A percentile compares a stretch with the other conserved stretches of the same genome.
Conservation (phyloP, 441 rosid genomes). For the Hura crepitans region DNA sequence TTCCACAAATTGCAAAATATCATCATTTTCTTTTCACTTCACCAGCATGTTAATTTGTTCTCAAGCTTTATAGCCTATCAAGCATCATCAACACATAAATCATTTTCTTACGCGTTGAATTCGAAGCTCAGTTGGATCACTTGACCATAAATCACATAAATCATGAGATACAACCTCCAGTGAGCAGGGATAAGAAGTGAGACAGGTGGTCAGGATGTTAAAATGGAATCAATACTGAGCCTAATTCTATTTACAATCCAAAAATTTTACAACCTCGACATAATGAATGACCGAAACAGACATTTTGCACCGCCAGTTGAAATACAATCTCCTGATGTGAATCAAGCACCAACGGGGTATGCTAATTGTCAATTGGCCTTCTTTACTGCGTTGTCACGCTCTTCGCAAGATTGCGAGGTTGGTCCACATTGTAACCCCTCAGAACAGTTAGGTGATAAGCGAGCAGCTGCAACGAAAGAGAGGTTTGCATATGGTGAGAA, state of each 20-base stretch:
- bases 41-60: background rate
- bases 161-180: background rate
- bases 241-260: constrained; percentile 20
- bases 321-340: no score
- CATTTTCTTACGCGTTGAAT: no score
- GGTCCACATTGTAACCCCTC: constrained; percentile 90
- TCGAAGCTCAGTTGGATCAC: no score
- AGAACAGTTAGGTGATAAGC: constrained; percentile 95
- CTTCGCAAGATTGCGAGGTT: constrained; percentile 94
- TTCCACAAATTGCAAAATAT: no score
- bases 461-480: constrained; percentile 51
- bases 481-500: background rate
- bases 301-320: background rate
- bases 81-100: no score
- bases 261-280: constrained; percentile 8
- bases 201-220: constrained; percentile 1
- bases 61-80: background rate
- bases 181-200: background rate
- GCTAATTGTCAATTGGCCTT: background rate
- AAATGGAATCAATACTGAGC: background rate
- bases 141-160: no score
- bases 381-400: constrained; percentile 84
- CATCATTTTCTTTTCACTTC: no score
- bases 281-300: background rate
- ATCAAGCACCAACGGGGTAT: background rate